phyloP scores from a whole-genome alignment of 257 asterid genomes.

The Rubia yunnanensis region DNA sequence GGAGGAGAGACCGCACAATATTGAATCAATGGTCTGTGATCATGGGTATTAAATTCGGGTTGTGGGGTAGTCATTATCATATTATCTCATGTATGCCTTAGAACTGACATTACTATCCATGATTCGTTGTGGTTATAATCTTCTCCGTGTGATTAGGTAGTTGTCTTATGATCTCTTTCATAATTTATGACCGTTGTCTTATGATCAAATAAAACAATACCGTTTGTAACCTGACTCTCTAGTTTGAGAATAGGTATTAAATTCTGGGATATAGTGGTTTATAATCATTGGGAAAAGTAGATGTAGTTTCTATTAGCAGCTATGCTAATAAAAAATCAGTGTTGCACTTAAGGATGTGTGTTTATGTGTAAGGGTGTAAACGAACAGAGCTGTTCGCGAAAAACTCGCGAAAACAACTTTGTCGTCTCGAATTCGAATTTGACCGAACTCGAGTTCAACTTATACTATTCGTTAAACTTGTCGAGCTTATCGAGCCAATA shows the following conservation, averaged over 20 bases:
- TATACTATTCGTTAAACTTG: too few relatives aligned
- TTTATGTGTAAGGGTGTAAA: too few relatives aligned
- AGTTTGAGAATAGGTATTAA: background rate
- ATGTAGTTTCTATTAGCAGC: background rate
- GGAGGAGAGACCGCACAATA: background rate
- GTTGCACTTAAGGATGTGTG: background rate
- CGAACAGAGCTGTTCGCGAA: too few relatives aligned
- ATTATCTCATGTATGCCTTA: background rate
- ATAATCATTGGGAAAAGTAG: background rate
- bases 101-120: background rate
- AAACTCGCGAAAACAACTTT: too few relatives aligned
- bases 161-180: background rate
- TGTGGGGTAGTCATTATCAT: background rate
- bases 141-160: background rate
- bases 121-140: background rate
- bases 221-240: background rate
- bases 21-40: background rate
- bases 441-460: too few relatives aligned
- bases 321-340: background rate
- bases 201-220: background rate
- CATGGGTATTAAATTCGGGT: background rate
- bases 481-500: too few relatives aligned
- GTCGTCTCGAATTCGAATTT: background rate
- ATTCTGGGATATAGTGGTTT: background rate
- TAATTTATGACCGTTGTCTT: background rate